These are phyloP conservation scores for Syncephalastrum monosporum DNA, from an alignment of 371 early-diverging fungal species.

Conservation along the genomic window DNA sequence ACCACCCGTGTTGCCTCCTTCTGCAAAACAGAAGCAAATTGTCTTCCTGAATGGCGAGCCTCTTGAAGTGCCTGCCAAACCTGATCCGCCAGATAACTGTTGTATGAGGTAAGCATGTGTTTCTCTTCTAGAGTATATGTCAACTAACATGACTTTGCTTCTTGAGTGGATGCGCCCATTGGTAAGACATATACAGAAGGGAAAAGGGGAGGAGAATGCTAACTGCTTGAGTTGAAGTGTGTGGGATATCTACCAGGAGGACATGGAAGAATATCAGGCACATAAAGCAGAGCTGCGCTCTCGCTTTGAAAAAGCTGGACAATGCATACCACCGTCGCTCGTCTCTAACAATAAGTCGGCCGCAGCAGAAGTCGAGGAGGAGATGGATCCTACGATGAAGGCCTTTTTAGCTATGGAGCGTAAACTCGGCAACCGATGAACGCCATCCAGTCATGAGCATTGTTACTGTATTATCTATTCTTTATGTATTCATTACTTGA, in stretches of 20 bases:
- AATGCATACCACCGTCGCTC: conserved; percentile 26
- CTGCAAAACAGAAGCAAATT: background rate
- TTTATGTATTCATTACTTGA: too few species aligned
- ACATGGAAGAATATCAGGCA: conserved; percentile 37
- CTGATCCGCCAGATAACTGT: conserved; percentile 37
- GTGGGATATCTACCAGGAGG: conserved; percentile 48
- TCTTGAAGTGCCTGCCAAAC: conserved; percentile 31
- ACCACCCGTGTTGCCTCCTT: background rate
- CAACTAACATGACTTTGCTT: too few species aligned
- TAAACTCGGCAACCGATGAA: conserved; percentile 12
- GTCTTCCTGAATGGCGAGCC: conserved; percentile 26
- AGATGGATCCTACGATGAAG: conserved; percentile 48
- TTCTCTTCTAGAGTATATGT: too few species aligned
- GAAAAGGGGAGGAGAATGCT: background rate
- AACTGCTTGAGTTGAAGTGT: conserved; percentile 21
- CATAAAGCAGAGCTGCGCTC: conserved; percentile 24
- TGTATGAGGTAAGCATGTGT: conserved; percentile 41
- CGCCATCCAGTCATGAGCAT: background rate
- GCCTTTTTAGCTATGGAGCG: conserved; percentile 46
- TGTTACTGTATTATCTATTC: background rate
- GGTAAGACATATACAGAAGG: conserved; percentile 24
- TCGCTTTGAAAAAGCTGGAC: conserved; percentile 24
- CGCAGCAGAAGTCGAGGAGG: conserved; percentile 23
- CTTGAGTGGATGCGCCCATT: conserved; percentile 39
- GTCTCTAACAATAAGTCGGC: conserved; percentile 11